Evolutionary conservation across 1,284 basidiomycete genomes (phyloP).

Genomic region (Leccinum proximum): DNA sequence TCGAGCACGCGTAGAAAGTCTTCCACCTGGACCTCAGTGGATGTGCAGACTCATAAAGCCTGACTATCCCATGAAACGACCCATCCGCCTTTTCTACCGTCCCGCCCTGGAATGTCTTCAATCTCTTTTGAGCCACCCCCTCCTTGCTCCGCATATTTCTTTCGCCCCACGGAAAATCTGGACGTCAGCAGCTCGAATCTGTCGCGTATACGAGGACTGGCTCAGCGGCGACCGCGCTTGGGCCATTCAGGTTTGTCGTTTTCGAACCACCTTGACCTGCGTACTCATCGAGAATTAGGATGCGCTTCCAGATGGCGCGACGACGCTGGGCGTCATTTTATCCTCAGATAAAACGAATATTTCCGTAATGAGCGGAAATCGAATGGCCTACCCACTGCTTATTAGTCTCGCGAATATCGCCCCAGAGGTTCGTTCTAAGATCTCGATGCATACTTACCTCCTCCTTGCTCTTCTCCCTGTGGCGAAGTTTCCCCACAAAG

Average conservation of each 20-base stretch:
- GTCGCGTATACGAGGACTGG: no score
- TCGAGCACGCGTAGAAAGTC: no score
- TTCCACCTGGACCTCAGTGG: no score
- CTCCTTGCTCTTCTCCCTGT: constrained; percentile 30
- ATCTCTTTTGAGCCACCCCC: no score
- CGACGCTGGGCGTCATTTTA: constrained; percentile 5
- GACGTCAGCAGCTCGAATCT: no score
- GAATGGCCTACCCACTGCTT: constrained; percentile 16
- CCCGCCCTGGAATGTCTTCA: no score
- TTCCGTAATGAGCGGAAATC: constrained; percentile 23
- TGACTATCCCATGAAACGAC: no score
- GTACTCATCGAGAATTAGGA: neutral
- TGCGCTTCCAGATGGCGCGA: neutral
- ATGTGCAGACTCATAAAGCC: no score
- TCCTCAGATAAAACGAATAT: neutral
- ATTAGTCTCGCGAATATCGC: constrained; percentile 13
- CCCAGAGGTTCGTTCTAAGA: constrained; percentile 24
- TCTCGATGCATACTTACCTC: constrained; percentile 26
- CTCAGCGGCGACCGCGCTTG: no score
- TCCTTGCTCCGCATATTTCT: no score
- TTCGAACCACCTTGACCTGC: neutral
- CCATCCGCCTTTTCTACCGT: no score
- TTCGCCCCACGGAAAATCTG: no score
- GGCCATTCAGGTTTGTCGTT: neutral
- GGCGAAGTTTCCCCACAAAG: constrained; percentile 22